Conservation (phyloP, 805 yeast genomes). For the Wickerhamiella alocasiicola region DNA sequence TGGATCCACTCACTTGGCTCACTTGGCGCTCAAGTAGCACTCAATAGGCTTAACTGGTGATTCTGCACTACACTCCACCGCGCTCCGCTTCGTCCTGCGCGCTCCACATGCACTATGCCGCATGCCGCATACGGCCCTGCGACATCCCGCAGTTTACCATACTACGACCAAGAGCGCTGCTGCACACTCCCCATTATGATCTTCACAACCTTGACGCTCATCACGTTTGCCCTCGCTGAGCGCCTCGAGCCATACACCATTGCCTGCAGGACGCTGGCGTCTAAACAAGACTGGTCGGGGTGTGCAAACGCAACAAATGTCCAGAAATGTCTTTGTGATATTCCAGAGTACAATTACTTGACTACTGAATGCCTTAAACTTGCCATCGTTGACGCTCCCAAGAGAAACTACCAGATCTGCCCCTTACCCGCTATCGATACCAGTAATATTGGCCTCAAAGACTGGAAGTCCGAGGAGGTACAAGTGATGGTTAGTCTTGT, state of each 20-base stretch:
- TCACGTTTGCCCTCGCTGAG: neutral
- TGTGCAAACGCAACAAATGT: neutral
- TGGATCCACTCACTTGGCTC: too few species aligned
- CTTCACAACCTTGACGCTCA: too few species aligned
- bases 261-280: constrained; percentile 3
- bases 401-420: neutral
- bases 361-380: neutral
- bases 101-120: too few species aligned
- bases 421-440: neutral
- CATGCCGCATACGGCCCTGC: too few species aligned
- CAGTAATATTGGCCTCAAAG: constrained; percentile 1
- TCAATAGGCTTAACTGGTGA: too few species aligned
- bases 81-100: too few species aligned
- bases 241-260: constrained; percentile 3
- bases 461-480: neutral
- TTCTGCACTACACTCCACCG: too few species aligned
- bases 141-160: too few species aligned
- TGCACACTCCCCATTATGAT: too few species aligned
- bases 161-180: too few species aligned
- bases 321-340: constrained; percentile 4
- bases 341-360: neutral
- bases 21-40: too few species aligned
- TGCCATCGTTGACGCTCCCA: neutral
- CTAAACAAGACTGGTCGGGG: neutral
- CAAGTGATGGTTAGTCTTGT: neutral